Conservation (phyloP, 2,329 filamentous ascomycete species). For the Phialocephala subalpina region DNA sequence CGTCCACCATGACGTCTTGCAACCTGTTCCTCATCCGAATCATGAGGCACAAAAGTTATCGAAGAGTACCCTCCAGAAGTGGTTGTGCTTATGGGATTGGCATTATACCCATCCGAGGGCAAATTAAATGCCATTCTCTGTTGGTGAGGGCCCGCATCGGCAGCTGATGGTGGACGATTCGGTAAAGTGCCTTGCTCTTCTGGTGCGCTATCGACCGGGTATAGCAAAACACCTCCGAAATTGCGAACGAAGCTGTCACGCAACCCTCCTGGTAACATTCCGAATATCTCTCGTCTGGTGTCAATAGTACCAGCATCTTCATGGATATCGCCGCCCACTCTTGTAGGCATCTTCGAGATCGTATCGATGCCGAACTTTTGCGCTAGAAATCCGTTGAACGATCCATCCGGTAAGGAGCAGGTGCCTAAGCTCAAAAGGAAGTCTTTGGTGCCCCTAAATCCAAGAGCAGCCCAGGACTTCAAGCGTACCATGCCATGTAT, state of each 20-base stretch:
- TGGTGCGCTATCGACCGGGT: too few relatives aligned
- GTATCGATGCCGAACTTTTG: conserved; percentile 30
- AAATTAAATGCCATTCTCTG: background rate
- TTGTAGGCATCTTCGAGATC: conserved; percentile 9
- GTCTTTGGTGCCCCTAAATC: conserved; percentile 33
- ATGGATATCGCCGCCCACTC: background rate
- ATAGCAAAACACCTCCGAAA: too few relatives aligned
- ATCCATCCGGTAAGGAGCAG: conserved; percentile 21
- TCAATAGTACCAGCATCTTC: too few relatives aligned
- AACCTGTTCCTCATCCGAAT: conserved; percentile 6
- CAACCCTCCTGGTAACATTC: too few relatives aligned
- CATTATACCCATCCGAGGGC: background rate
- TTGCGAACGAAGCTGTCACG: too few relatives aligned
- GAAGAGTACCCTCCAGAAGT: background rate
- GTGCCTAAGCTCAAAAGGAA: conserved; percentile 34
- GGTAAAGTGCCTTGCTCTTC: background rate
- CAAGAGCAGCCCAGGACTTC: conserved; percentile 27
- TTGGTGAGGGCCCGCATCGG: background rate
- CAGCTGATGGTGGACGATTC: background rate
- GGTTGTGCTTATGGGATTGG: background rate
- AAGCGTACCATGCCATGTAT: conserved; percentile 24
- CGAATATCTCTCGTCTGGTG: too few relatives aligned
- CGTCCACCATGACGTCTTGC: conserved; percentile 23
- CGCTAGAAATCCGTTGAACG: conserved; percentile 35
- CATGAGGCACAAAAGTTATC: conserved; percentile 29